phyloP scores from a whole-genome alignment of 306 rosid genomes.

The Dryas alaskensis region DNA sequence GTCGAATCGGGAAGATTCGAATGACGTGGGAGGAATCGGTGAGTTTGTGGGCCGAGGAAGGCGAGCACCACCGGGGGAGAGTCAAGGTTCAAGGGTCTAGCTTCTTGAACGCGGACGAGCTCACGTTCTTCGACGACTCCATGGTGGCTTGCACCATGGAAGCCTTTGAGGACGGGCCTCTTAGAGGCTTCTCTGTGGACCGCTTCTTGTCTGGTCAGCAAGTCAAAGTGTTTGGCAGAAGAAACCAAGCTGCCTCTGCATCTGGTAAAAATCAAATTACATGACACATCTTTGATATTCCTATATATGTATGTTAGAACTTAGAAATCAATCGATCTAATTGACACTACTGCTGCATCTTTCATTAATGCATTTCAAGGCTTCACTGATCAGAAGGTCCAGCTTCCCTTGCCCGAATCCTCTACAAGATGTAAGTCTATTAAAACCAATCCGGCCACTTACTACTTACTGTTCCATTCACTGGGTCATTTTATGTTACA shows the following conservation, averaged over 20 bases:
- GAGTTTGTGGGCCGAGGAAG: conserved; percentile 87
- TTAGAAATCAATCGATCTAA: not conserved
- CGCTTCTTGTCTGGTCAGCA: conserved; percentile 83
- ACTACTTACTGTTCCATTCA: not conserved
- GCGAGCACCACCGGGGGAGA: conserved; percentile 70
- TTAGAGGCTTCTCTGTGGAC: conserved; percentile 78
- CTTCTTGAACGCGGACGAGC: conserved; percentile 77
- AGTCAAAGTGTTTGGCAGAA: conserved; percentile 90
- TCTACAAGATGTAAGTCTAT: conserved; percentile 55
- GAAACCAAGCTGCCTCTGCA: conserved; percentile 52
- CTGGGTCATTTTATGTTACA: conserved; percentile 2
- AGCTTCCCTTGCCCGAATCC: conserved; percentile 48
- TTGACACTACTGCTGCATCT: too few species aligned
- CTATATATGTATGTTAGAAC: not conserved
- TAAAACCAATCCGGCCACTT: not conserved
- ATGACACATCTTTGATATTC: not conserved
- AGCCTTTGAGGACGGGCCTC: conserved; percentile 79
- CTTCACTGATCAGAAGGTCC: conserved; percentile 43
- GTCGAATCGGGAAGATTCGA: conserved; percentile 80
- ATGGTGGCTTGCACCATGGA: conserved; percentile 84
- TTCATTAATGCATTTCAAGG: conserved; percentile 17
- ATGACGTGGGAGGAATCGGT: conserved; percentile 95
- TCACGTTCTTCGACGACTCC: conserved; percentile 75
- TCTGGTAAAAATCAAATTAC: conserved; percentile 35
- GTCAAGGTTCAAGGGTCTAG: conserved; percentile 59